Conservation (phyloP, 768 basidiomycete genomes). For the Gymnopilus dilepis region DNA sequence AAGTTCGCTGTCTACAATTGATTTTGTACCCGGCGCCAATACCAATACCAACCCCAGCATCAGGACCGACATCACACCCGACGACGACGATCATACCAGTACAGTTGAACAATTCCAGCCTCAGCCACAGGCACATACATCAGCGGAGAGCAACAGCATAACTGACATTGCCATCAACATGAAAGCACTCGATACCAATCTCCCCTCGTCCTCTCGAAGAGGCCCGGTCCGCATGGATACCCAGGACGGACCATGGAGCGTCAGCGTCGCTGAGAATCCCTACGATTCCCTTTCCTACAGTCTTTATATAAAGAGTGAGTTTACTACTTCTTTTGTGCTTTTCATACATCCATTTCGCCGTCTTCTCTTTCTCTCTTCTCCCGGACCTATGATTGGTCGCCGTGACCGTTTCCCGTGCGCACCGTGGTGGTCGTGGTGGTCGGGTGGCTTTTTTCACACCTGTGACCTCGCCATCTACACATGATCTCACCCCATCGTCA, state of each 20-base stretch:
- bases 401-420: neutral
- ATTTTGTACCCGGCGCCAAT: conserved; percentile 17
- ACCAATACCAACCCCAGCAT: neutral
- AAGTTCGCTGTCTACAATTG: conserved; percentile 20
- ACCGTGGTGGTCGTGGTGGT: neutral
- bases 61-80: neutral
- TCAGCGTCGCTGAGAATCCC: conserved; percentile 87
- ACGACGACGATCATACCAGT: conserved; percentile 1
- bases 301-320: conserved; percentile 91
- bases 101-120: conserved; percentile 2
- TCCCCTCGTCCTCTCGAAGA: conserved; percentile 48
- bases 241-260: conserved; percentile 85
- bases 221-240: conserved; percentile 68
- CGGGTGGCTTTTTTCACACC: neutral
- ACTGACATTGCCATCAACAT: conserved; percentile 37
- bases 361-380: neutral
- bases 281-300: conserved; percentile 75
- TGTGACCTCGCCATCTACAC: neutral
- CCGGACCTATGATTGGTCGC: neutral
- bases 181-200: conserved; percentile 48
- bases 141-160: conserved; percentile 9
- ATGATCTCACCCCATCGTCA: conserved; percentile 6
- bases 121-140: neutral
- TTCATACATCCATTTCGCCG: neutral
- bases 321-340: conserved; percentile 24